phyloP scores from a whole-genome alignment of 2,329 filamentous ascomycete species.

The Dothideomycetes sp. region DNA sequence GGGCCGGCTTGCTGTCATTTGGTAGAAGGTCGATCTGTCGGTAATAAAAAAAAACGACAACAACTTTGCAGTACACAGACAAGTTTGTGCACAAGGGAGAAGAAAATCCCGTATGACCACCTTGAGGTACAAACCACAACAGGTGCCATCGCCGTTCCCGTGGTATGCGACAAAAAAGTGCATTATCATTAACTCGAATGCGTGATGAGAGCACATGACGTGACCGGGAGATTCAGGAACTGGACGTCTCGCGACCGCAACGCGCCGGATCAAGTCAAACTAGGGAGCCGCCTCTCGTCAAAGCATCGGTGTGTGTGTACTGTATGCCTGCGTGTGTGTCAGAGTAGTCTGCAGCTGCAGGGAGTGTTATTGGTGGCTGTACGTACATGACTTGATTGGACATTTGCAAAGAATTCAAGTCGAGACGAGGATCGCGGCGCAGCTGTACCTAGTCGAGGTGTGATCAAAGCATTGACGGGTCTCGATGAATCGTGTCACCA shows the following conservation, averaged over 20 bases:
- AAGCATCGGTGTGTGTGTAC: not conserved
- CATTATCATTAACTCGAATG: too few relatives aligned
- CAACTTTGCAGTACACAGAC: not conserved
- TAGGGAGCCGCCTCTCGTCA: conserved; percentile 10
- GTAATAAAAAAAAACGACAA: not conserved
- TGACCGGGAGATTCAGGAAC: conserved; percentile 2
- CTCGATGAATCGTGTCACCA: conserved; percentile 11
- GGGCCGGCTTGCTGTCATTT: too few relatives aligned
- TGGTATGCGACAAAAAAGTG: too few relatives aligned
- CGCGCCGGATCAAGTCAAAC: conserved; percentile 6
- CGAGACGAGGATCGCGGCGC: conserved; percentile 7
- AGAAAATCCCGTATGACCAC: not conserved
- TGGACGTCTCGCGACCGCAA: conserved; percentile 7
- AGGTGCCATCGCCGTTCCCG: not conserved
- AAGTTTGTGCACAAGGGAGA: not conserved
- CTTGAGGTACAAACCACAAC: not conserved
- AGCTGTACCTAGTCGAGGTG: conserved; percentile 5
- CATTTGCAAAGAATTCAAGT: not conserved
- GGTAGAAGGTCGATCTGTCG: not conserved
- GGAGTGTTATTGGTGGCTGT: conserved; percentile 7
- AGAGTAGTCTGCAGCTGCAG: too few relatives aligned
- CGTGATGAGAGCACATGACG: conserved; percentile 10
- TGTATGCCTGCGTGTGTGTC: too few relatives aligned
- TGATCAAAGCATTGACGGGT: conserved; percentile 11
- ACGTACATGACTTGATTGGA: conserved; percentile 3